Evolutionary conservation across 2,329 filamentous ascomycete species (phyloP).

Genomic region (Sarocladium strictum): DNA sequence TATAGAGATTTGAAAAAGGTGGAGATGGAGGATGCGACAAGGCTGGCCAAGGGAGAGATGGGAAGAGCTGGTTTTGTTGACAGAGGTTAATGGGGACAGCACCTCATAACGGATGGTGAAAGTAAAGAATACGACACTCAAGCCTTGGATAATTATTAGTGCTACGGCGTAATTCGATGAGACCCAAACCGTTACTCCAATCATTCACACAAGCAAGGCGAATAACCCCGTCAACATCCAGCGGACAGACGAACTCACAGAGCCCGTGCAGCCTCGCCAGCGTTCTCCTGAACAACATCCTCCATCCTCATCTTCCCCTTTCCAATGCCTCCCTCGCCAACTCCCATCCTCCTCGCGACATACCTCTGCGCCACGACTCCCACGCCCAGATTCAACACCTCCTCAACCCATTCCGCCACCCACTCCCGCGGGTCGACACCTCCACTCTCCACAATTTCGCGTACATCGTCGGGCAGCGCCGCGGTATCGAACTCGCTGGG

Average conservation of each 20-base stretch:
- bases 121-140: not conserved
- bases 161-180: not conserved
- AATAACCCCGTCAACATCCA: not conserved
- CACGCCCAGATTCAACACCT: constrained; percentile 68
- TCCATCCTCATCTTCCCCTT: constrained; percentile 57
- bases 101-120: too few relatives aligned
- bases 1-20: constrained; percentile 61
- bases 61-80: constrained; percentile 23
- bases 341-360: constrained; percentile 91
- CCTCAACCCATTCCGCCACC: constrained; percentile 97
- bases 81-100: constrained; percentile 12
- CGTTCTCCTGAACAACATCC: constrained; percentile 49
- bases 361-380: constrained; percentile 92
- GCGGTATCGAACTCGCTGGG: not conserved
- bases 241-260: not conserved
- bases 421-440: constrained; percentile 90
- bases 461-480: constrained; percentile 70
- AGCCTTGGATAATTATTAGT: not conserved
- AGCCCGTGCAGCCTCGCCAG: constrained; percentile 54
- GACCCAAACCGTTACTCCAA: not conserved
- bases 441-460: constrained; percentile 69
- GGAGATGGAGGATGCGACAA: constrained; percentile 41
- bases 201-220: not conserved
- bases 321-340: constrained; percentile 69
- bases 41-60: constrained; percentile 43